Evolutionary conservation across 2,329 filamentous ascomycete species (phyloP), one percentile per base, ranked within the genome.

Genomic region (Myriosclerotinia curreyana): DNA sequence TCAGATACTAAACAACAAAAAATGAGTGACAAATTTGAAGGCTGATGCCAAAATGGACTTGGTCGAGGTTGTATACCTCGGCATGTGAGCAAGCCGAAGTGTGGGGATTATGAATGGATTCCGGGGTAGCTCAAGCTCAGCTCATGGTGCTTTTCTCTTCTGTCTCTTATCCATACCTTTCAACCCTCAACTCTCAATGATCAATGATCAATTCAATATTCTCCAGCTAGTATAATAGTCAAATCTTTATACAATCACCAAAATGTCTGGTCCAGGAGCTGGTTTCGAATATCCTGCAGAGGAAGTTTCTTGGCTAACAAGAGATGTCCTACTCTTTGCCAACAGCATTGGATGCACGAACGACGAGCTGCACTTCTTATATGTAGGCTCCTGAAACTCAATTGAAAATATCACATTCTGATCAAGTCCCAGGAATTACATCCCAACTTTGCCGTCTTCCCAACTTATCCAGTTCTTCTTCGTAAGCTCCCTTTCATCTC

Each of bases 331-430:
- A 67, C 86, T 98, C 67, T 97, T 97, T 76, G 92, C 93, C 71
- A 89, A 89, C 77, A 94, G 89, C 79, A 94, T 97, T 75, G 93
- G 93, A 64, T 87, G 83, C 74, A 94, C 86, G 15, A 83, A 83
- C 49, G n/a, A 96, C 71, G 93, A 97, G 81, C 85, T 96, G 73
- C 92, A 96, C 75, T 96, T 94, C 75, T 87, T 96, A 78, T 97
- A 92, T 73, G 92, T 95, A 82, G 66, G 84, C 74, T 44, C 64
- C 50, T 64, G 49, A 65, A 14, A 22, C 1, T 56, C 34, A 46
- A 61, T 51, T 44, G 12, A 6, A 20, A 53, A 54, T 28, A 44
- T 3, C 40, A 63, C n/a, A 53, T 49, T 28, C 8, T 54, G 34
- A 61, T 40, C 56, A 0, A 58, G 64, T 17, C 51, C 22, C 28